Base-by-base conservation (phyloP, 2,329 filamentous ascomycete genomes). In the Geosmithia morbida region DNA sequence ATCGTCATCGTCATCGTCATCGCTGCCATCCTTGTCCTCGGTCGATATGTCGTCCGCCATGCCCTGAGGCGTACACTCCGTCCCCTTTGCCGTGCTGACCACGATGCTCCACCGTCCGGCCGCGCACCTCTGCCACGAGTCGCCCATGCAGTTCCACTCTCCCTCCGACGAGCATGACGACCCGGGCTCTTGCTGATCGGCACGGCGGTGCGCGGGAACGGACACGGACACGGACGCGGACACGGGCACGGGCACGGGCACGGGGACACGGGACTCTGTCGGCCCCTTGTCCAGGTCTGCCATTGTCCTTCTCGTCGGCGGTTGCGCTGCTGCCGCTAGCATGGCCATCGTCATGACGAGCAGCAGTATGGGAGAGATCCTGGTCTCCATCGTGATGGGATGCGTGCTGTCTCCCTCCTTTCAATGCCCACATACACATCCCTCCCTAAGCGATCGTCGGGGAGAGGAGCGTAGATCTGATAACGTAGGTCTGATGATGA, bases 121-220 rank as follows among this genome's bases (percentile, higher is more conserved):
- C 2, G 67, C 69, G 53, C 72, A 76, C 26, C 72, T 66, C 57
- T 76, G 72, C 60, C 68, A 76, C 33, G 60, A 63, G 18, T 52
- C 59, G 1, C 61, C 63, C 61, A 75, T 68, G 61, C 73, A 76
- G 57, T 75, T 72, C 72, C 72, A 76, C 51, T 68, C 65, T n/a
- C 72, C 72, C 49, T 76, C 71, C 13, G 60, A 54, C 11, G 59
- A 57, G 56, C 72, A 75, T 4, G 57, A 52, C 2, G 66, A 58
- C 18, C 68, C 33, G 14, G 33, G 11, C 11, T 37, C 33, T 37
- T 37, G 10, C 33, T 37, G 33, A 37, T 65, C 56, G 14, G 55
- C 53, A n/a, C 57, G 56, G 22, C 48, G 51, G 11, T 49, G 41
- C 33, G 8, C 22, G 22, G 22, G 22, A 8, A 8, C 8, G 22